Percentiles rank a stretch among this genome's conserved stretches.
phyloP scores from a whole-genome alignment of 768 basidiomycete species.

The Lactarius indigo region DNA sequence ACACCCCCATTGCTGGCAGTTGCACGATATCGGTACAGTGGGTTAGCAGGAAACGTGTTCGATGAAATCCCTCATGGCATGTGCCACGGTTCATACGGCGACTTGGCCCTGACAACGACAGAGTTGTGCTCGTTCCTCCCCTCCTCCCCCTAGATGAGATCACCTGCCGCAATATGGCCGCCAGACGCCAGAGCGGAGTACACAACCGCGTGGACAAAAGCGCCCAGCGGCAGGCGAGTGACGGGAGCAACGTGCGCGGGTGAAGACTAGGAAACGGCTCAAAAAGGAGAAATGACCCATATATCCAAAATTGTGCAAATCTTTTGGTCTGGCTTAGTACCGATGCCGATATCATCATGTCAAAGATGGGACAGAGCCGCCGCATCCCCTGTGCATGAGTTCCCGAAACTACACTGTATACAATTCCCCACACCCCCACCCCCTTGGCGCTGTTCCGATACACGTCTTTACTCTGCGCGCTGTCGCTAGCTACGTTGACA shows the following conservation, averaged over 20 bases:
- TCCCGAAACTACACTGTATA: not conserved
- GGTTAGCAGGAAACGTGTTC: not conserved
- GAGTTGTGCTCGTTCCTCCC: not conserved
- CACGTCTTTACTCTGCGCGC: not conserved
- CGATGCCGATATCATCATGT: not conserved
- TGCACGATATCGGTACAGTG: not conserved
- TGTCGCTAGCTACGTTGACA: not conserved
- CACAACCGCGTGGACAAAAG: not conserved
- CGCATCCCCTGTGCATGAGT: too few relatives aligned
- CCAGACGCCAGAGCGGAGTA: not conserved
- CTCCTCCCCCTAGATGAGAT: not conserved
- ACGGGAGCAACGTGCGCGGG: not conserved
- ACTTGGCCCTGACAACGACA: not conserved
- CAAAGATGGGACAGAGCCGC: not conserved
- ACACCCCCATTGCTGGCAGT: not conserved
- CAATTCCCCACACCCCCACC: not conserved
- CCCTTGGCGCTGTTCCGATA: slow-evolving; percentile 5
- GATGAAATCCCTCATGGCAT: not conserved
- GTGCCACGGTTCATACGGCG: not conserved
- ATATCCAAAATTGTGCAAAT: not conserved
- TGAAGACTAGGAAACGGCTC: not conserved
- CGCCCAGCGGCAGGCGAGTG: not conserved
- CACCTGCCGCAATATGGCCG: not conserved
- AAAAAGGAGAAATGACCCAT: not conserved
- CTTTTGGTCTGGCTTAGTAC: not conserved